Evolutionary conservation across 371 early-diverging fungal genomes (phyloP), one percentile per base, ranked within the genome.

Genomic region (Polyrhizophydium stewartii): DNA sequence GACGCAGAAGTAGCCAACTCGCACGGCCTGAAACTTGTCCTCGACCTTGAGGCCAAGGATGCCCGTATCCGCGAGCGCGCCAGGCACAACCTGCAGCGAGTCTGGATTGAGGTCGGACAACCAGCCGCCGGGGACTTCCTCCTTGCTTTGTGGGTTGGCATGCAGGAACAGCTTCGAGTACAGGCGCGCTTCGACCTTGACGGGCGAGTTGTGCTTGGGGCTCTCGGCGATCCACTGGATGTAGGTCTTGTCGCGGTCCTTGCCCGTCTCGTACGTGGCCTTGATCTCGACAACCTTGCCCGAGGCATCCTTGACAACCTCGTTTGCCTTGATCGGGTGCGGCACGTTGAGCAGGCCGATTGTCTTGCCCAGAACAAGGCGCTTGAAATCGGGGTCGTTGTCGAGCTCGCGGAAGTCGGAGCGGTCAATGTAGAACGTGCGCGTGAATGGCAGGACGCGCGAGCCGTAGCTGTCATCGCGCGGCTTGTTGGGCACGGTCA

Each of bases 201-300:
- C 90, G 30, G 97, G 94, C 6, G 94, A 93, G 33, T 85, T 78
- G 64, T 86, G 88, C 64, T 82, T 76, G 32, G 89, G 83, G 19
- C 89, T 87, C 61, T 92, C 87, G 28, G 91, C 92, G 22, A 99
- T 85, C 99, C 99, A 99, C 72, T 99, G 99, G 76, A 99, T 97
- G 76, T 88, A 97, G 0, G 99, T 91, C 87, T 95, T 97, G 61
- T 98, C 96, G 77, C 72, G 75, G 47, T 89, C 90, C 72, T 86
- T 85, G 73, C 79, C 82, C 65, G 88, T 85, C 62, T 93, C 92
- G 65, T 92, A 93, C 30, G 74, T 77, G 65, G 91, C 92, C 45
- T 83, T 75, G 32, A 97, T 66, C 67, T 92, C 91, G 32, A 77
- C 68, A 38, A 96, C 78, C 61, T 88, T 85, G 59, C 96, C 95